A percentile compares a stretch with the other conserved stretches of the same genome.
phyloP scores from a whole-genome alignment of 1,284 basidiomycete genomes.

The Moesziomyces aphidis region DNA sequence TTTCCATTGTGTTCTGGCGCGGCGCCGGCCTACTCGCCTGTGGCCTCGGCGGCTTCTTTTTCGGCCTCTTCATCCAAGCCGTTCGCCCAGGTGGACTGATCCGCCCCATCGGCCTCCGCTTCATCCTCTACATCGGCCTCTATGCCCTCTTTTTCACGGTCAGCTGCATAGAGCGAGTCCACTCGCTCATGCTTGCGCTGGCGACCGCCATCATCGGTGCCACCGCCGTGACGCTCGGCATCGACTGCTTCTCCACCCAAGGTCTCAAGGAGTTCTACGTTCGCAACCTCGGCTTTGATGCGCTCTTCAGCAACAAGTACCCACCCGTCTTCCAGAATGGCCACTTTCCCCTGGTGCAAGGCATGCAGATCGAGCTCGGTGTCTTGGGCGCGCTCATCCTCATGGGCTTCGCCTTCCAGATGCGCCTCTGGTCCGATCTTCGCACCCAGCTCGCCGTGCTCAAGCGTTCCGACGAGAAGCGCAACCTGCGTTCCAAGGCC shows the following conservation, averaged over 20 bases:
- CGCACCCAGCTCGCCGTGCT: slow-evolving; percentile 81
- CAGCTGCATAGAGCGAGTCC: slow-evolving; percentile 50
- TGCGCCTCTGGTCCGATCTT: slow-evolving; percentile 76
- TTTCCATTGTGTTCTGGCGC: slow-evolving; percentile 69
- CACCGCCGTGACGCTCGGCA: slow-evolving; percentile 89
- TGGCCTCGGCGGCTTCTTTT: slow-evolving; percentile 83
- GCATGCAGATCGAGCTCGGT: slow-evolving; percentile 93
- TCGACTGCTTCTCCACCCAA: slow-evolving; percentile 80
- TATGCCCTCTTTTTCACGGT: slow-evolving; percentile 42
- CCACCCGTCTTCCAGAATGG: slow-evolving; percentile 41
- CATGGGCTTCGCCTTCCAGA: slow-evolving; percentile 85
- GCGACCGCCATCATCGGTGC: slow-evolving; percentile 89
- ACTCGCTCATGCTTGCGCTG: slow-evolving; percentile 67
- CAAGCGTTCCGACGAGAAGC: slow-evolving; percentile 81
- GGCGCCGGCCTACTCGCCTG: slow-evolving; percentile 43
- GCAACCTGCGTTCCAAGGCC: slow-evolving; percentile 78
- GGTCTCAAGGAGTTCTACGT: slow-evolving; percentile 95
- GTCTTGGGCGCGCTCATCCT: slow-evolving; percentile 78
- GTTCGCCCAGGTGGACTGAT: slow-evolving; percentile 85
- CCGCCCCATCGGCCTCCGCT: slow-evolving; percentile 78
- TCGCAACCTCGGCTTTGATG: slow-evolving; percentile 87
- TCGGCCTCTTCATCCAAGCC: slow-evolving; percentile 88
- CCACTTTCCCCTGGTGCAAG: slow-evolving; percentile 83
- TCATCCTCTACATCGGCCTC: slow-evolving; percentile 85
- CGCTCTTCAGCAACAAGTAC: slow-evolving; percentile 73